Percentiles rank a stretch among this genome's conserved stretches.
Conservation (phyloP, 2,329 filamentous ascomycete species). For the Colletotrichum lindemuthianum region DNA sequence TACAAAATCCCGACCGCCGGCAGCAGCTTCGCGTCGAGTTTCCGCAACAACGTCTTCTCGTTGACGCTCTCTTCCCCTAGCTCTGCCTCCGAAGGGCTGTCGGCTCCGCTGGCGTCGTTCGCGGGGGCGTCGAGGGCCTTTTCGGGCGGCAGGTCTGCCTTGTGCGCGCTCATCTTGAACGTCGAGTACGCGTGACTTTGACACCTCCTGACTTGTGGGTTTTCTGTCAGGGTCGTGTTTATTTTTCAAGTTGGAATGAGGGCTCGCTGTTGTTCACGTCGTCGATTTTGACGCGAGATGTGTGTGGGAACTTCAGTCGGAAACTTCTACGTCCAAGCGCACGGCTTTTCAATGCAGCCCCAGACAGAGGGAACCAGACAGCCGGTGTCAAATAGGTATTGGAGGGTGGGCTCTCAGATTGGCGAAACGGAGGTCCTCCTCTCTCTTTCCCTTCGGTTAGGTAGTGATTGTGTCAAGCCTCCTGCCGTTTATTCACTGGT, state of each 20-base stretch:
- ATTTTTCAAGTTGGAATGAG: background rate
- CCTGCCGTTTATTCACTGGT: background rate
- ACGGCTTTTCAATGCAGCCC: constrained; percentile 31
- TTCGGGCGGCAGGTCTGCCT: constrained; percentile 12
- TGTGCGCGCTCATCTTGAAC: constrained; percentile 21
- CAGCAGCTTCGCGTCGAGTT: constrained; percentile 61
- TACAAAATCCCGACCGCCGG: constrained; percentile 66
- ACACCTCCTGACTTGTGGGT: background rate
- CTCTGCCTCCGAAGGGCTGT: constrained; percentile 26
- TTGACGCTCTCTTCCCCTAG: constrained; percentile 48
- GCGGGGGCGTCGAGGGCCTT: constrained; percentile 17
- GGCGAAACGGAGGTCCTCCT: constrained; percentile 3
- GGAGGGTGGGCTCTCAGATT: constrained; percentile 2
- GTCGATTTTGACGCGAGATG: background rate
- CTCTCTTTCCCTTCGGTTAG: background rate
- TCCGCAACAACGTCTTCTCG: constrained; percentile 68
- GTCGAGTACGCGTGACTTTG: background rate
- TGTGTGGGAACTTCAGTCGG: background rate
- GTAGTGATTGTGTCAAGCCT: background rate
- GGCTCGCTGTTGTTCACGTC: background rate
- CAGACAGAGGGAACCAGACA: background rate
- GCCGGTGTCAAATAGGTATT: constrained; percentile 5
- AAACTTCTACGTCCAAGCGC: constrained; percentile 12
- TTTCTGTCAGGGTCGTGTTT: background rate
- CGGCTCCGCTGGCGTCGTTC: constrained; percentile 16